phyloP scores from a whole-genome alignment of 495 filamentous ascomycete genomes.

The Neurospora cerealis region DNA sequence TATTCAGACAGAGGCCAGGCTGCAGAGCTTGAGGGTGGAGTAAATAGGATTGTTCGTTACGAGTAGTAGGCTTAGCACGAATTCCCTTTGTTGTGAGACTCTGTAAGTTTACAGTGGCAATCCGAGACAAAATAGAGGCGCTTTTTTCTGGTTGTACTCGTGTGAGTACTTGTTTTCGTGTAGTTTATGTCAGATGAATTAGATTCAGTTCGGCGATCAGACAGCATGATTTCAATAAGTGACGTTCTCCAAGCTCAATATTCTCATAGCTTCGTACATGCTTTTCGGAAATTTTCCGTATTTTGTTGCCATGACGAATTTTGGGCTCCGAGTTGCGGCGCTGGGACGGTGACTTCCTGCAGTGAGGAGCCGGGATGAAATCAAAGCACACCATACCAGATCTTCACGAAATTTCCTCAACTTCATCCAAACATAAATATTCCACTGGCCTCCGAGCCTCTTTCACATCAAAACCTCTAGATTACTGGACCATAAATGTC shows the following conservation, averaged over 20 bases:
- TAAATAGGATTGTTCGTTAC: constrained; percentile 13
- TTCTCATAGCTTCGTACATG: neutral
- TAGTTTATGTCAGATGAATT: neutral
- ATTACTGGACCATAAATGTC: neutral
- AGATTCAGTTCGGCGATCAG: neutral
- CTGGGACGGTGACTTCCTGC: neutral
- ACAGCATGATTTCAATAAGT: neutral
- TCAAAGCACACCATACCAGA: neutral
- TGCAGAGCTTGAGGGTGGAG: constrained; percentile 50
- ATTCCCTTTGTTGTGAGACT: neutral
- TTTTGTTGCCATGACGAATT: neutral
- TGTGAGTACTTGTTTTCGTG: neutral
- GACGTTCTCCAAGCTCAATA: neutral
- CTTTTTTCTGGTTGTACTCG: neutral
- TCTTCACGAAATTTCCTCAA: neutral
- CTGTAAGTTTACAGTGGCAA: neutral
- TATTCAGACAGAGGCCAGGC: constrained; percentile 49
- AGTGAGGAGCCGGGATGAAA: neutral
- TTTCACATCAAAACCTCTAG: neutral
- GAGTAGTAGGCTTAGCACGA: constrained; percentile 1
- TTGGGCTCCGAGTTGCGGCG: neutral
- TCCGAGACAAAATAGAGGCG: neutral
- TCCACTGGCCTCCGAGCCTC: neutral
- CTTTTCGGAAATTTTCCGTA: neutral
- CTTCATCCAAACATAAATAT: neutral